Base-by-base conservation (phyloP, 2,329 filamentous ascomycete species). In the Coniochaeta prunicola region DNA sequence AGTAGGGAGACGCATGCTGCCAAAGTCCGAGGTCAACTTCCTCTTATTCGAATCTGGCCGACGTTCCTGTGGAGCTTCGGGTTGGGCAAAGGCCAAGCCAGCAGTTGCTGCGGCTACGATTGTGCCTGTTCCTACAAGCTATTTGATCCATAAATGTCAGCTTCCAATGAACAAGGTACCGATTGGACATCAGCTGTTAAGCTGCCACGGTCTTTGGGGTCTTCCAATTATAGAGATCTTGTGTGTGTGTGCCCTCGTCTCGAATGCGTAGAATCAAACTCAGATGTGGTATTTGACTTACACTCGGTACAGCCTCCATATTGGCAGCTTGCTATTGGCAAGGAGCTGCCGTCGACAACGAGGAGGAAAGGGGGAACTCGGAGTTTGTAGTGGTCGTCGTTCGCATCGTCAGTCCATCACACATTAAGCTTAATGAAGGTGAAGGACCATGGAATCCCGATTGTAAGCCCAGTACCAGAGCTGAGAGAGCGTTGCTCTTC, bases 81-180 rank as follows among this genome's bases (percentile, higher is more conserved):
- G 73, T 70, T 85, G 80, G 64, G 80, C 82, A 70, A 86, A 84
- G 64, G 81, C 80, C 62, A 86, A 73, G 65, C 83, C 82, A 65
- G 76, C 78, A 70, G 81, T 77, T 65, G 82, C 82, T 67, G 82
- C 81, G 73, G 82, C 83, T 70, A 84, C 79, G 64, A 81, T 82
- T 73, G 82, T 82, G 71, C 83, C 81, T 65, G 82, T 80, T 71
- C 82, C 83, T 73, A 85, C 80, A 66, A 86, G 81, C 83, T 86
- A 67, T 55, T 62, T 33, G n/a, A 45, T 62, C 57, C 56, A 59
- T 59, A 24, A 2, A 12, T 33, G 53, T 38, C 19, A 28, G 33
- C 36, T 31, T 33, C n/a, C 31, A 38, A 13, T 36, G 6, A 28
- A 50, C 10, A 30, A 21, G 21, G 24, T 26, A 34, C 5, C 17